Percentiles rank a stretch among this genome's conserved stretches.
These are phyloP conservation scores for Gentiana straminea DNA, from an alignment of 257 asterid species.

Conservation along the genomic window DNA sequence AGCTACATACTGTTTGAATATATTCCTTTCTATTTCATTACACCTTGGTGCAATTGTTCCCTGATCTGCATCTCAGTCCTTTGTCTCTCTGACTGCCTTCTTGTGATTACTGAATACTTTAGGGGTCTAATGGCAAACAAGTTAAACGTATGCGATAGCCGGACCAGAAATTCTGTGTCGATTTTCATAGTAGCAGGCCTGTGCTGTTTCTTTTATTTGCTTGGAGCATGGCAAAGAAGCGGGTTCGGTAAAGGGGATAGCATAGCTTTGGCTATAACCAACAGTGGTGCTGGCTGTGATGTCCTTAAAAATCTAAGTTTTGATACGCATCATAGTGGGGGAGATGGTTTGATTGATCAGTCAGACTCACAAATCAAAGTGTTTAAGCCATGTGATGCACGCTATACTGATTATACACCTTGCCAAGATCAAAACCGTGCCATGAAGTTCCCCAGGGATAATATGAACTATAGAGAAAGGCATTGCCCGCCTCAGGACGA, in stretches of 20 bases:
- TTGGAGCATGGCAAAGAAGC: constrained; percentile 85
- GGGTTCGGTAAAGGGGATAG: constrained; percentile 83
- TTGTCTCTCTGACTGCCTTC: no score
- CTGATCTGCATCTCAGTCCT: no score
- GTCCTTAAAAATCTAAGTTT: constrained; percentile 47
- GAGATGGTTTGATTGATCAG: constrained; percentile 40
- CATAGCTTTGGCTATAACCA: constrained; percentile 44
- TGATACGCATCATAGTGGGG: constrained; percentile 64
- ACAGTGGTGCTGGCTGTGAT: constrained; percentile 49
- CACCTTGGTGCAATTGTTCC: no score
- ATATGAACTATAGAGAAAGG: constrained; percentile 82
- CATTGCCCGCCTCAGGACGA: constrained; percentile 80
- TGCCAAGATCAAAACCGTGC: constrained; percentile 96
- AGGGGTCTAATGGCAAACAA: constrained; percentile 73
- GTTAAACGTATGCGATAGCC: constrained; percentile 46
- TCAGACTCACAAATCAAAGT: constrained; percentile 48
- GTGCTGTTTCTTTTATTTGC: constrained; percentile 62
- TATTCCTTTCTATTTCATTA: no score
- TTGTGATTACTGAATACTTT: constrained; percentile 19
- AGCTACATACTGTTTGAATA: no score
- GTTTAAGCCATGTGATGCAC: constrained; percentile 51
- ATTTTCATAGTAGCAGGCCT: constrained; percentile 52
- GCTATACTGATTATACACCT: constrained; percentile 67
- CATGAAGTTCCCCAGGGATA: constrained; percentile 80
- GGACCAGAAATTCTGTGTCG: constrained; percentile 73